Evolutionary conservation across 2,329 filamentous ascomycete species (phyloP).

Genomic region (Lomentospora prolificans): DNA sequence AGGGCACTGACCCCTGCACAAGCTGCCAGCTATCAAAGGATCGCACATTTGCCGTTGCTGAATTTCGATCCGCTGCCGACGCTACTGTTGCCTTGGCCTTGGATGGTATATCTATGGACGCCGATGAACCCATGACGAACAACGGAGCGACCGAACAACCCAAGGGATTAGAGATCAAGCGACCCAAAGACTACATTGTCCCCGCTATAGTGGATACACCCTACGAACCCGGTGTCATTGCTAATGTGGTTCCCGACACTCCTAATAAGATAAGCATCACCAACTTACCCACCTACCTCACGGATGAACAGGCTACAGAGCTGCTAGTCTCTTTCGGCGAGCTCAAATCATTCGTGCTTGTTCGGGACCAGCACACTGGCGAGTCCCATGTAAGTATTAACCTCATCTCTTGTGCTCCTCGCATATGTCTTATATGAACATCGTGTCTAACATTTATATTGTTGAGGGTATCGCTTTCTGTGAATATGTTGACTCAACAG

Average conservation of each 20-base stretch:
- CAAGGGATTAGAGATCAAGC: constrained; percentile 61
- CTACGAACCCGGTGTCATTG: constrained; percentile 67
- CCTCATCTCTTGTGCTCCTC: neutral
- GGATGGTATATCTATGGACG: constrained; percentile 82
- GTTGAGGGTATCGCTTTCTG: constrained; percentile 86
- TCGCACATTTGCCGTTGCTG: constrained; percentile 70
- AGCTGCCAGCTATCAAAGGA: constrained; percentile 75
- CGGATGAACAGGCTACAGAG: constrained; percentile 85
- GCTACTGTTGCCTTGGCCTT: constrained; percentile 85
- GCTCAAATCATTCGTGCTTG: constrained; percentile 82
- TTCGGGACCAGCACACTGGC: constrained; percentile 76
- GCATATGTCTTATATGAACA: neutral
- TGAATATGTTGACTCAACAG: constrained; percentile 70
- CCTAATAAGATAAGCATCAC: constrained; percentile 91
- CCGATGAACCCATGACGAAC: constrained; percentile 49
- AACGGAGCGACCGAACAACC: constrained; percentile 25
- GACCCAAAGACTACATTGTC: constrained; percentile 96
- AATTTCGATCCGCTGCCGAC: constrained; percentile 81
- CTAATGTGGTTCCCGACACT: constrained; percentile 76
- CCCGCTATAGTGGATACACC: constrained; percentile 64
- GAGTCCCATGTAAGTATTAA: constrained; percentile 66
- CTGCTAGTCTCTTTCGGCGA: constrained; percentile 85
- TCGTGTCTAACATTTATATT: constrained; percentile 18
- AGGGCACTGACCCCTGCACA: constrained; percentile 73
- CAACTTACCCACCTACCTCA: constrained; percentile 79